phyloP scores from a whole-genome alignment of 1,139 yeast species.

The Protomyces inundatus region DNA sequence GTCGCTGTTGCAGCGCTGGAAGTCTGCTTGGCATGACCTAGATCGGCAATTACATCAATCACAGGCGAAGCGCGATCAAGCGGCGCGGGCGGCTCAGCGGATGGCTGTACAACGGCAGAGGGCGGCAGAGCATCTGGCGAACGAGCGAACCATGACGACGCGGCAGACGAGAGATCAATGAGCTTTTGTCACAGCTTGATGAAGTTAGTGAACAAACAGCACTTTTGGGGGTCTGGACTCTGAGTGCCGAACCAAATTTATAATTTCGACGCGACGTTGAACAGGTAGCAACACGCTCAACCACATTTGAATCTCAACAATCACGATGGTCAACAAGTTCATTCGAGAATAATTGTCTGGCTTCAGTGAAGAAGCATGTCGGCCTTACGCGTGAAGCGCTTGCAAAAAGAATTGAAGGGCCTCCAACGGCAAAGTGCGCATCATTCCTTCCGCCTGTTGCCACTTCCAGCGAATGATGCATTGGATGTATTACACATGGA shows the following conservation, averaged over 20 bases:
- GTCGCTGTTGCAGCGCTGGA: not conserved
- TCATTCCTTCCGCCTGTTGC: not conserved
- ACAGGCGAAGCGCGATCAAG: not conserved
- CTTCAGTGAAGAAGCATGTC: not conserved
- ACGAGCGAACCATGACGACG: not conserved
- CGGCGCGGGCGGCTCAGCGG: not conserved
- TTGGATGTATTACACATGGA: constrained; percentile 7
- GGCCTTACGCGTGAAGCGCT: constrained; percentile 8
- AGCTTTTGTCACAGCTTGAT: too few relatives aligned
- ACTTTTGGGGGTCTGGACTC: too few relatives aligned
- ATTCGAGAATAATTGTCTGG: too few relatives aligned
- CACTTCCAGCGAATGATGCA: not conserved
- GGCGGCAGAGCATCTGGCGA: not conserved
- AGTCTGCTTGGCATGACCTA: not conserved
- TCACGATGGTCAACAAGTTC: too few relatives aligned
- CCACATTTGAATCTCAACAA: too few relatives aligned
- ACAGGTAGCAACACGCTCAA: too few relatives aligned
- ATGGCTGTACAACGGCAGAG: not conserved
- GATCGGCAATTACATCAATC: not conserved
- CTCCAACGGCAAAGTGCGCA: not conserved
- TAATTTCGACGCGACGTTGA: too few relatives aligned
- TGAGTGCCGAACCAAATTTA: too few relatives aligned
- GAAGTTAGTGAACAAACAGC: too few relatives aligned
- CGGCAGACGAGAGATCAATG: not conserved
- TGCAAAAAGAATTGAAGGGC: constrained; percentile 14